Percentiles rank a stretch among this genome's conserved stretches.
Evolutionary conservation across 257 asterid genomes (phyloP).

Genomic region (Echites panduratus): DNA sequence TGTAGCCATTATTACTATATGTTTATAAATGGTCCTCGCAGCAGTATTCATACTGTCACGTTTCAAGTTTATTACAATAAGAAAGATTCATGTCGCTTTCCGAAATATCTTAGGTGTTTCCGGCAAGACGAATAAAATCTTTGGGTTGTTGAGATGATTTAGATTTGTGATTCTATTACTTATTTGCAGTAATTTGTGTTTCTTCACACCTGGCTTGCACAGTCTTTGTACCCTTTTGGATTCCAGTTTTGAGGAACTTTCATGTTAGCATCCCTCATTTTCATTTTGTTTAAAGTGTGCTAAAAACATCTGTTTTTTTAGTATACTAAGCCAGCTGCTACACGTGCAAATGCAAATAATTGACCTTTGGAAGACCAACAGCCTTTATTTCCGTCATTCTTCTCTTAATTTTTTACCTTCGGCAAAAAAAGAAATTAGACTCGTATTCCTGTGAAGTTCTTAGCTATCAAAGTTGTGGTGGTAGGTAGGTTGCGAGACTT

Average conservation of each 20-base stretch:
- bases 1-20: neutral
- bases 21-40: neutral
- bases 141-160: neutral
- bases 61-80: neutral
- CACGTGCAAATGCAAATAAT: neutral
- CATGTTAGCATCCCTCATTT: neutral
- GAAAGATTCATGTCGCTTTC: neutral
- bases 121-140: neutral
- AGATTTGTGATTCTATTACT: neutral
- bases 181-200: neutral
- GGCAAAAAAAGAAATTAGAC: neutral
- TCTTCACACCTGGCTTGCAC: too few species aligned
- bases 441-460: neutral
- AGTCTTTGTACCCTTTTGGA: neutral
- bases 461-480: neutral
- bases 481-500: neutral
- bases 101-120: neutral
- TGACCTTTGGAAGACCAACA: neutral
- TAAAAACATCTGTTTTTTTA: neutral
- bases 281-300: neutral
- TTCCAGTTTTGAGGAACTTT: neutral
- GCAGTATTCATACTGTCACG: neutral
- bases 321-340: neutral
- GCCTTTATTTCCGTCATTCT: neutral
- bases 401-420: neutral